Conservation (phyloP, 805 yeast species). For the Metschnikowia aberdeeniae region DNA sequence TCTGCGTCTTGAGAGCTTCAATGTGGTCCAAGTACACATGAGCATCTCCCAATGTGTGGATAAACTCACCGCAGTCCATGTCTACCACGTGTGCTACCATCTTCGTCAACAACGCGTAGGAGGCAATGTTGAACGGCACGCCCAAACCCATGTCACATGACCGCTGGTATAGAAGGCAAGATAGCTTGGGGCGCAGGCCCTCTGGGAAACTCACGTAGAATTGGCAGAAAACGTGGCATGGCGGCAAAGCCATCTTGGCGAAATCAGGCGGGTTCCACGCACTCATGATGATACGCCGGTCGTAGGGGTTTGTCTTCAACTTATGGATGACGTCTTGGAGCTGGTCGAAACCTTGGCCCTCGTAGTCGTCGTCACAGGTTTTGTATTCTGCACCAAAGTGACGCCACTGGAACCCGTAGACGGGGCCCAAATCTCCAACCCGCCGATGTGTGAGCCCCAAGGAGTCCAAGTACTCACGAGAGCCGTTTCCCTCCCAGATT, state of each 20-base stretch:
- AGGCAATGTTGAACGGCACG: constrained; percentile 96
- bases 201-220: constrained; percentile 86
- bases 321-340: constrained; percentile 72
- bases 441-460: constrained; percentile 76
- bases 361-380: constrained; percentile 83
- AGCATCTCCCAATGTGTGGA: constrained; percentile 95
- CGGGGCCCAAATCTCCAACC: constrained; percentile 97
- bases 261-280: constrained; percentile 99
- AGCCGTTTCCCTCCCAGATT: constrained; percentile 99
- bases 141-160: constrained; percentile 99
- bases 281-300: constrained; percentile 87
- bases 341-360: constrained; percentile 90
- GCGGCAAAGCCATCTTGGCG: constrained; percentile 93
- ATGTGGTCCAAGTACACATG: constrained; percentile 93
- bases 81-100: constrained; percentile 96
- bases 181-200: constrained; percentile 56
- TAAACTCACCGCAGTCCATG: constrained; percentile 92
- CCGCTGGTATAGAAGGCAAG: constrained; percentile 90
- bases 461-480: constrained; percentile 81
- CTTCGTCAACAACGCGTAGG: constrained; percentile 85
- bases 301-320: constrained; percentile 85
- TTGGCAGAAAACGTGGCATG: constrained; percentile 96
- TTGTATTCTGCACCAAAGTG: constrained; percentile 94
- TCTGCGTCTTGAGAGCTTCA: constrained; percentile 82
- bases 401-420: constrained; percentile 99